These are phyloP conservation scores for Arthrobotrys conoides DNA, from an alignment of 2,329 filamentous ascomycete species.

Conservation along the genomic window DNA sequence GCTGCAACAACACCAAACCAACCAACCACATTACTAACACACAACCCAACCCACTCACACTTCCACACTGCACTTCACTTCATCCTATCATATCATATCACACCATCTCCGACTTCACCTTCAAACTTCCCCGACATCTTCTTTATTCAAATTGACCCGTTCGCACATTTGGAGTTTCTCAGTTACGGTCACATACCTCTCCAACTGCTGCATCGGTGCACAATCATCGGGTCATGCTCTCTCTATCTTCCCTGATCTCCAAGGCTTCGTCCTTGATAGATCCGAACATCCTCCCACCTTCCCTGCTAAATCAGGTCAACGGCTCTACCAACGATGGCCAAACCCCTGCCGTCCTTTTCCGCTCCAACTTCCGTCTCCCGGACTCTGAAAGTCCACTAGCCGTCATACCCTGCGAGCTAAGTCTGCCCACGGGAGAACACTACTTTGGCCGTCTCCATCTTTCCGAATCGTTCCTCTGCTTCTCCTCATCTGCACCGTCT, in stretches of 20 bases:
- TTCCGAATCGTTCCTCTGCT: constrained; percentile 95
- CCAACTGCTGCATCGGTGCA: constrained; percentile 16
- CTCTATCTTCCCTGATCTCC: constrained; percentile 57
- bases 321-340: constrained; percentile 70
- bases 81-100: neutral
- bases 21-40: constrained; percentile 38
- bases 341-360: constrained; percentile 75
- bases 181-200: too few relatives aligned
- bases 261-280: constrained; percentile 61
- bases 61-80: neutral
- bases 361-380: constrained; percentile 95
- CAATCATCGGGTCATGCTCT: constrained; percentile 48
- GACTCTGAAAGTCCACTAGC: constrained; percentile 92
- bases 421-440: constrained; percentile 86
- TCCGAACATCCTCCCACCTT: constrained; percentile 72
- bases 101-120: constrained; percentile 6
- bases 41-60: neutral
- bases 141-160: neutral
- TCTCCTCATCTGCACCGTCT: constrained; percentile 92
- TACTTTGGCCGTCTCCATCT: constrained; percentile 94
- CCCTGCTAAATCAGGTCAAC: constrained; percentile 88
- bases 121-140: neutral
- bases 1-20: constrained; percentile 41
- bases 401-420: constrained; percentile 96
- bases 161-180: too few relatives aligned